Evolutionary conservation across 192 early-diverging fungal species (phyloP).

Genomic region (Coemansia sp.): DNA sequence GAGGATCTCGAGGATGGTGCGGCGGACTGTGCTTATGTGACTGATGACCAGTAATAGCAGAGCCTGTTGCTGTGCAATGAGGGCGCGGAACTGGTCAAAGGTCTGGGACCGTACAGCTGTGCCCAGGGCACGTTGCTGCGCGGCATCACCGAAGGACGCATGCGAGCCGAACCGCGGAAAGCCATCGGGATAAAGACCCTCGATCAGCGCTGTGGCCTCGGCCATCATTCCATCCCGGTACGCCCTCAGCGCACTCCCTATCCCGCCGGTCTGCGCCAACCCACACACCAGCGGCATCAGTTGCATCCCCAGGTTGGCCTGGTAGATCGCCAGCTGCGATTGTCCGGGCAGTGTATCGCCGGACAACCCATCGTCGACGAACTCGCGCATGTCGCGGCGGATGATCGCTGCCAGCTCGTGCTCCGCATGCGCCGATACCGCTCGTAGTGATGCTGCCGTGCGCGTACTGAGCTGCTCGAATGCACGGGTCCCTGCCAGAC

Average conservation of each 20-base stretch:
- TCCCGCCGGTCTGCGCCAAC: slow-evolving; percentile 69
- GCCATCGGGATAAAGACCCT: slow-evolving; percentile 60
- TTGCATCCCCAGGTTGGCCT: slow-evolving; percentile 49
- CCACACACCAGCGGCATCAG: slow-evolving; percentile 78
- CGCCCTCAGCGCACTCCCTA: slow-evolving; percentile 65
- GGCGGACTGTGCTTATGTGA: slow-evolving; percentile 70
- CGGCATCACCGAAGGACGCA: slow-evolving; percentile 30
- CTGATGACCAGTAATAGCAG: slow-evolving; percentile 73
- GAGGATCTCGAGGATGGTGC: slow-evolving; percentile 64
- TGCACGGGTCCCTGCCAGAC: slow-evolving; percentile 26
- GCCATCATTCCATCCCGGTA: slow-evolving; percentile 77
- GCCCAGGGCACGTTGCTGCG: slow-evolving; percentile 52
- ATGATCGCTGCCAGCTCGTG: slow-evolving; percentile 48
- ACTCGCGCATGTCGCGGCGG: slow-evolving; percentile 52
- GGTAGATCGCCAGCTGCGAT: slow-evolving; percentile 50
- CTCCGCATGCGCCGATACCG: slow-evolving; percentile 30
- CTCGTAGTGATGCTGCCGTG: slow-evolving; percentile 20
- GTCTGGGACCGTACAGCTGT: slow-evolving; percentile 74
- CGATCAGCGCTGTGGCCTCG: slow-evolving; percentile 76
- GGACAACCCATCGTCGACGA: slow-evolving; percentile 51
- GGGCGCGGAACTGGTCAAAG: slow-evolving; percentile 79
- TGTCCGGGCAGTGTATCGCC: slow-evolving; percentile 16
- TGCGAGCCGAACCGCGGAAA: slow-evolving; percentile 47
- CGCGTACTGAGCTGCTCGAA: slow-evolving; percentile 32
- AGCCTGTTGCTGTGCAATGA: slow-evolving; percentile 74